Evolutionary conservation across 805 yeast genomes (phyloP).

Genomic region (Candida tallmaniae): DNA sequence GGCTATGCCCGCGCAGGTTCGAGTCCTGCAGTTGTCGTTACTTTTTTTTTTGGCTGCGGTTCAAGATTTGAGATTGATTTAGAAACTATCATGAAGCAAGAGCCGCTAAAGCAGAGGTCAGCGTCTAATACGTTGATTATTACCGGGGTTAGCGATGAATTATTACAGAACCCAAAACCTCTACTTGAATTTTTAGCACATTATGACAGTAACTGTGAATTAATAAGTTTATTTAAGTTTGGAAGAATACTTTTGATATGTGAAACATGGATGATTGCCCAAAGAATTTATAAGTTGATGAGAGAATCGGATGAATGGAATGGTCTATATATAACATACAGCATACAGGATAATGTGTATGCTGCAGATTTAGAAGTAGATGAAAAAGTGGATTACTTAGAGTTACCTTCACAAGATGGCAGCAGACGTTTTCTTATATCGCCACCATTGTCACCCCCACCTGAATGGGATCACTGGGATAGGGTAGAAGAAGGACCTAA

Average conservation of each 20-base stretch:
- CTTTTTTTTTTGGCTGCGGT: slow-evolving; percentile 18
- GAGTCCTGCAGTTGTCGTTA: slow-evolving; percentile 58
- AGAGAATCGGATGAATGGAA: slow-evolving; percentile 13
- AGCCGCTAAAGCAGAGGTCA: not conserved
- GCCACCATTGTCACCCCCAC: slow-evolving; percentile 42
- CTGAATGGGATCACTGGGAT: slow-evolving; percentile 42
- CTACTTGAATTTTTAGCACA: slow-evolving; percentile 23
- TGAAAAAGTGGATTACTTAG: slow-evolving; percentile 25
- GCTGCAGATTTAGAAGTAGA: slow-evolving; percentile 9
- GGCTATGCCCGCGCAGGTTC: slow-evolving; percentile 66
- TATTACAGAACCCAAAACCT: slow-evolving; percentile 22
- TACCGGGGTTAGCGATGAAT: slow-evolving; percentile 20
- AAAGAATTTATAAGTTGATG: slow-evolving; percentile 16
- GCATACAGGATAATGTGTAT: slow-evolving; percentile 30
- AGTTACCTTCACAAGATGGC: slow-evolving; percentile 36
- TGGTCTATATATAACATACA: slow-evolving; percentile 20
- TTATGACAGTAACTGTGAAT: slow-evolving; percentile 24
- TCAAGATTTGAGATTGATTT: not conserved
- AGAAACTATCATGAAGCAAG: not conserved
- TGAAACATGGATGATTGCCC: slow-evolving; percentile 19
- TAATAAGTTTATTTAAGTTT: slow-evolving; percentile 29
- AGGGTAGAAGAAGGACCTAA: slow-evolving; percentile 40
- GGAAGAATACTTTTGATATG: slow-evolving; percentile 33
- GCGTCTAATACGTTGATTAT: slow-evolving; percentile 36
- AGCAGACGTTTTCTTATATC: slow-evolving; percentile 38